phyloP scores from a whole-genome alignment of 2,329 filamentous ascomycete species.

The Sclerotinia minor region DNA sequence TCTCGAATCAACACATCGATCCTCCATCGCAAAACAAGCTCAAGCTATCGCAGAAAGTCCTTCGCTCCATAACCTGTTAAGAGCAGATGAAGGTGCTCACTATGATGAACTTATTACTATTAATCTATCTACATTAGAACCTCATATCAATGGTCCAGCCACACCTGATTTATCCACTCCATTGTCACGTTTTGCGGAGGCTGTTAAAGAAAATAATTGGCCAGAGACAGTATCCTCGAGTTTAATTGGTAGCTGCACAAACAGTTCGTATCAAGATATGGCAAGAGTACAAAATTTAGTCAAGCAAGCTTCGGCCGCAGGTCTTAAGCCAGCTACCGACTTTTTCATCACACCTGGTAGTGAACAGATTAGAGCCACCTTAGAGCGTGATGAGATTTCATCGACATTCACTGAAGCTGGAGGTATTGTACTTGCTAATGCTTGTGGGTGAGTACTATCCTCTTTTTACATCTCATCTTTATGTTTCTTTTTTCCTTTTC shows the following conservation, averaged over 20 bases:
- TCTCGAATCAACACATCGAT: slow-evolving; percentile 78
- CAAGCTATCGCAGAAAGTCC: slow-evolving; percentile 37
- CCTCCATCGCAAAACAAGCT: slow-evolving; percentile 43
- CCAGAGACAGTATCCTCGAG: slow-evolving; percentile 88
- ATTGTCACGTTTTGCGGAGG: slow-evolving; percentile 83
- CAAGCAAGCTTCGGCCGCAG: slow-evolving; percentile 85
- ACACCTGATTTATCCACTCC: slow-evolving; percentile 95
- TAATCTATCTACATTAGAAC: slow-evolving; percentile 85
- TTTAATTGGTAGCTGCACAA: slow-evolving; percentile 96
- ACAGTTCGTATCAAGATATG: slow-evolving; percentile 99
- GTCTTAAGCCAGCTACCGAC: slow-evolving; percentile 81
- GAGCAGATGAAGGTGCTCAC: slow-evolving; percentile 75
- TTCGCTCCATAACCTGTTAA: slow-evolving; percentile 62
- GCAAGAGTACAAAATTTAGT: slow-evolving; percentile 90
- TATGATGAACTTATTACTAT: slow-evolving; percentile 93
- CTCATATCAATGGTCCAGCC: slow-evolving; percentile 95
- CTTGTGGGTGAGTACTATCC: slow-evolving; percentile 60
- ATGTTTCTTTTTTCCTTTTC: not conserved
- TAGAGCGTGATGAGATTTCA: slow-evolving; percentile 85
- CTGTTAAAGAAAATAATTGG: slow-evolving; percentile 83
- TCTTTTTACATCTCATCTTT: not conserved
- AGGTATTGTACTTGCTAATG: slow-evolving; percentile 88
- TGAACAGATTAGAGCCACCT: slow-evolving; percentile 92
- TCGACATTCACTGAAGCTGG: slow-evolving; percentile 83
- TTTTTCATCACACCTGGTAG: slow-evolving; percentile 97